phyloP scores from a whole-genome alignment of 176 grass and related monocot genomes.

The Melocanna baccifera region DNA sequence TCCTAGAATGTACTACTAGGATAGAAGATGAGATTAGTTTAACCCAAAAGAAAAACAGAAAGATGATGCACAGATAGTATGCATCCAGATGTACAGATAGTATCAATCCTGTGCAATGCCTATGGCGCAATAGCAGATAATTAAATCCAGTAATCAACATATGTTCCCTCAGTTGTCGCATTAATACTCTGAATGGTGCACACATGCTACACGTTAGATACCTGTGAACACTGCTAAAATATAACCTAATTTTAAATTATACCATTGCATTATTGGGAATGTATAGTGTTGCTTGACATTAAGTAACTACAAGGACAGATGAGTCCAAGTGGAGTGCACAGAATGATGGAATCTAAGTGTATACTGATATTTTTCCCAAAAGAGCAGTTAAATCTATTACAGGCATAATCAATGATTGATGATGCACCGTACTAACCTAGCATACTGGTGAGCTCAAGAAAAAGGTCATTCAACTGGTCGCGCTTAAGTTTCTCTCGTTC shows the following conservation, averaged over 20 bases:
- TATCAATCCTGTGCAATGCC: background rate
- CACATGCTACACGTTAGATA: background rate
- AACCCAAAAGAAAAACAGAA: background rate
- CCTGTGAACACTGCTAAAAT: slow-evolving; percentile 2
- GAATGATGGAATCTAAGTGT: background rate
- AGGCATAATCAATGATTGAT: slow-evolving; percentile 11
- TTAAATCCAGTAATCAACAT: slow-evolving; percentile 25
- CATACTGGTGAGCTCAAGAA: slow-evolving; percentile 61
- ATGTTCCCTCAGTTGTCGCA: slow-evolving; percentile 1
- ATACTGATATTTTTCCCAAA: slow-evolving; percentile 4
- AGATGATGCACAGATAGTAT: background rate
- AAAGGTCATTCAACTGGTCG: slow-evolving; percentile 78
- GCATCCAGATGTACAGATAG: background rate
- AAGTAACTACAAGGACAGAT: slow-evolving; percentile 17
- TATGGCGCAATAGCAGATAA: slow-evolving; percentile 1
- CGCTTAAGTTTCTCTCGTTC: slow-evolving; percentile 81
- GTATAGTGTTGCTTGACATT: background rate
- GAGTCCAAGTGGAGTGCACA: slow-evolving; percentile 4
- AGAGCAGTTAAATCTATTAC: slow-evolving; percentile 1
- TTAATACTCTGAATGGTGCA: slow-evolving; percentile 1
- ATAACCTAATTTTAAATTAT: slow-evolving; percentile 19
- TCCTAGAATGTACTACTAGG: slow-evolving; percentile 24
- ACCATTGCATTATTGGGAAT: background rate
- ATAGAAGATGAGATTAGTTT: slow-evolving; percentile 21
- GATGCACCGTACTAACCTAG: slow-evolving; percentile 47